Percentiles rank a stretch among this genome's conserved stretches.
Evolutionary conservation across 768 basidiomycete genomes (phyloP).

Genomic region (Chalciporus piperatus): DNA sequence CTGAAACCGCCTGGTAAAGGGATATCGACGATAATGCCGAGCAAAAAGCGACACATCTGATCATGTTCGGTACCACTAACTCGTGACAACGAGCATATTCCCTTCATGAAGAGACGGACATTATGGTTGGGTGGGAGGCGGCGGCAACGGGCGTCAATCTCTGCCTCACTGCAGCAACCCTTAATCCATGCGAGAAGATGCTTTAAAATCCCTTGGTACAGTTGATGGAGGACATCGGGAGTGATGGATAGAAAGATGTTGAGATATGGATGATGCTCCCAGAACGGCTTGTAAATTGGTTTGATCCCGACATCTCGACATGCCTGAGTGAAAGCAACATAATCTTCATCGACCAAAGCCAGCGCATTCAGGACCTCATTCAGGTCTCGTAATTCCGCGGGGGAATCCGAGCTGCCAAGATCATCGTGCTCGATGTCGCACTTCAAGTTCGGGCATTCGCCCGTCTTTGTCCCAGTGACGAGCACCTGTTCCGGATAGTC

Average conservation of each 20-base stretch:
- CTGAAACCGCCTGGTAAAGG: too few relatives aligned
- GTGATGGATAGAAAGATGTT: background rate
- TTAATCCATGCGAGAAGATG: background rate
- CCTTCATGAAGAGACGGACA: background rate
- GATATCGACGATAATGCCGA: too few relatives aligned
- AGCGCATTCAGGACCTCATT: background rate
- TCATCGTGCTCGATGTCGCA: background rate
- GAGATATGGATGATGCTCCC: background rate
- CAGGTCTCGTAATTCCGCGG: background rate
- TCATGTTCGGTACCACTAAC: background rate
- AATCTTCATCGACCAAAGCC: background rate
- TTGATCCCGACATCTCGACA: background rate
- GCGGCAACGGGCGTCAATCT: background rate
- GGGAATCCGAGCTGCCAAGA: background rate
- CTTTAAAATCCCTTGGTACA: background rate
- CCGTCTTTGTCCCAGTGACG: conserved; percentile 43
- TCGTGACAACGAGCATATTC: conserved; percentile 9
- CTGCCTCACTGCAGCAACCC: background rate
- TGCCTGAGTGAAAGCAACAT: background rate
- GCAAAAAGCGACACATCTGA: too few relatives aligned
- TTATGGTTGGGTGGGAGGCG: background rate
- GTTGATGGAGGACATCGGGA: background rate
- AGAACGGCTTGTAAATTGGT: background rate
- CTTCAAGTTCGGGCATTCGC: conserved; percentile 25
- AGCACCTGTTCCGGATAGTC: conserved; percentile 2